Evolutionary conservation across 2,329 filamentous ascomycete genomes (phyloP).

Genomic region (Verticillium isaacii): DNA sequence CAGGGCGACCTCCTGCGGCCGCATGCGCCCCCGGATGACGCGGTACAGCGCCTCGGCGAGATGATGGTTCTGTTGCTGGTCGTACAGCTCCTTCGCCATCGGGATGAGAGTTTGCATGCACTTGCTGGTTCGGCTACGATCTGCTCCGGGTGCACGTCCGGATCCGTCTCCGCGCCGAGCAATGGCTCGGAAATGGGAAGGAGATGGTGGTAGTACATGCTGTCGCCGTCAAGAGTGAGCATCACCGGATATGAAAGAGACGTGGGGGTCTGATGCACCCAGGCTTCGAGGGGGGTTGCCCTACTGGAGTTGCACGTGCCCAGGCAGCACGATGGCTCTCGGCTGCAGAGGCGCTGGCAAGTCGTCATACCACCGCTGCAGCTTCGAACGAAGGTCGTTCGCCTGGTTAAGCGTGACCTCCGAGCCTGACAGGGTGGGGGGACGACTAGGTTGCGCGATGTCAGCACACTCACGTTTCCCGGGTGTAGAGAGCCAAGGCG

Average conservation of each 20-base stretch:
- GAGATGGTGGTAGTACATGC: too few species aligned
- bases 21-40: conserved; percentile 27
- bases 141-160: too few species aligned
- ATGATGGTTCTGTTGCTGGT: conserved; percentile 27
- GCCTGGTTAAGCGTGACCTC: conserved; percentile 8
- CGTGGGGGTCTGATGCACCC: too few species aligned
- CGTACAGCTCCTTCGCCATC: conserved; percentile 24
- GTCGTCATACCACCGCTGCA: conserved; percentile 21
- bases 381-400: conserved; percentile 11
- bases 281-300: conserved; percentile 7
- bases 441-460: not conserved
- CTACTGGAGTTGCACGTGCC: conserved; percentile 31
- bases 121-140: too few species aligned
- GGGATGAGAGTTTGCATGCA: conserved; percentile 19
- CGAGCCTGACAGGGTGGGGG: conserved; percentile 7
- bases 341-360: conserved; percentile 21
- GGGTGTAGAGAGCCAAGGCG: conserved; percentile 30
- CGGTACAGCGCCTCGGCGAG: conserved; percentile 25
- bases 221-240: not conserved
- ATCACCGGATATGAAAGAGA: too few species aligned
- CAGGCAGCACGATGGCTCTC: conserved; percentile 23
- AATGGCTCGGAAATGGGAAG: too few species aligned
- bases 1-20: conserved; percentile 16
- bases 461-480: conserved; percentile 17
- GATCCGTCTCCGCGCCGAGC: too few species aligned